Conservation (phyloP, 2,329 filamentous ascomycete species). For the Ceratocystis diversiconidia region DNA sequence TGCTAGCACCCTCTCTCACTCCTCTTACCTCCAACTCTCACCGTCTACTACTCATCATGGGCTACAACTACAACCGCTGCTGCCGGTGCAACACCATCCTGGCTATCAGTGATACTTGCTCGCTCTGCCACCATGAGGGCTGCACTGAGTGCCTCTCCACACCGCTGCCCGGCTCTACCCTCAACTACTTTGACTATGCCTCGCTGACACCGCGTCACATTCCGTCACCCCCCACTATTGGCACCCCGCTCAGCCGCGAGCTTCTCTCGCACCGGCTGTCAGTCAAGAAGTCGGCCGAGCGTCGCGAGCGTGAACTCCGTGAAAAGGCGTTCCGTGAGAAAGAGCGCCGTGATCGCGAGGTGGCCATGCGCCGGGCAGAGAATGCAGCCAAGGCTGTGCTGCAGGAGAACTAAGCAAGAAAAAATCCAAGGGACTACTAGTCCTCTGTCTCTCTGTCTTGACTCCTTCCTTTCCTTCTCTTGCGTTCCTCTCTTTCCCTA, state of each 20-base stretch:
- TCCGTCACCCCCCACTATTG: background rate
- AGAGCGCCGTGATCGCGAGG: constrained; percentile 9
- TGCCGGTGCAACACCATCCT: constrained; percentile 42
- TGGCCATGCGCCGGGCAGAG: constrained; percentile 10
- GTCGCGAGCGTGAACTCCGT: constrained; percentile 6
- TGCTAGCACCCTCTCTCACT: background rate
- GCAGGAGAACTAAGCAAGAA: background rate
- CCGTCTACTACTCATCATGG: background rate
- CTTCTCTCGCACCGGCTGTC: background rate
- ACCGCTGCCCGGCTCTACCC: constrained; percentile 10
- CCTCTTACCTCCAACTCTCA: background rate
- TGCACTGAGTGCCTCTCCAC: constrained; percentile 31
- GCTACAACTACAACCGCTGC: constrained; percentile 35
- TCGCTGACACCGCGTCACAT: constrained; percentile 10
- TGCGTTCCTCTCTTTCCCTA: background rate
- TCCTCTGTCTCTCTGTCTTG: background rate
- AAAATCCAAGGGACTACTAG: background rate
- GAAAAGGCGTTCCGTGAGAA: constrained; percentile 12
- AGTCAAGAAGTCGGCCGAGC: constrained; percentile 3
- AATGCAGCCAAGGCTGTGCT: background rate
- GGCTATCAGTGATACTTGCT: constrained; percentile 42
- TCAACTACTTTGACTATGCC: constrained; percentile 15
- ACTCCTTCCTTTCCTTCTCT: background rate
- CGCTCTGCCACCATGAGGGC: constrained; percentile 36
- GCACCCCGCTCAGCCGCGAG: background rate